These are phyloP conservation scores for Candida maris DNA, from an alignment of 805 yeast genomes.

Conservation along the genomic window DNA sequence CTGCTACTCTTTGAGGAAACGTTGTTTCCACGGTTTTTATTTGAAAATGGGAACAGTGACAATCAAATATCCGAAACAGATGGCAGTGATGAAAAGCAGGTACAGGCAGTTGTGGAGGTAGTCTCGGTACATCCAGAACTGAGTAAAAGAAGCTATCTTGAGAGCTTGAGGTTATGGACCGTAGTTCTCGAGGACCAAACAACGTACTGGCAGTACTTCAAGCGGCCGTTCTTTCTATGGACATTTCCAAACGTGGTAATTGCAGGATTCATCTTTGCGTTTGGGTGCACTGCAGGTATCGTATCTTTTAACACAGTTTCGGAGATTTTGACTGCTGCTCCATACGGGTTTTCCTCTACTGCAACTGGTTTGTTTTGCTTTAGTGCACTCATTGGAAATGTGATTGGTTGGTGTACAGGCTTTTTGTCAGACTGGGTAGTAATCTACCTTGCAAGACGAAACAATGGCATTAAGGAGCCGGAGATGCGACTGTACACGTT, in stretches of 20 bases:
- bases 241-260: conserved; percentile 9
- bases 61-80: not conserved
- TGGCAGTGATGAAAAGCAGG: not conserved
- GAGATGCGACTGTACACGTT: conserved; percentile 42
- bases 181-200: conserved; percentile 8
- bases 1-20: conserved; percentile 20
- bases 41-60: not conserved
- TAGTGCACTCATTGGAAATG: conserved; percentile 38
- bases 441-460: conserved; percentile 35
- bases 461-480: conserved; percentile 41
- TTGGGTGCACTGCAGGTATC: conserved; percentile 7
- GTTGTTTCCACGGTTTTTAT: conserved; percentile 11
- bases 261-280: conserved; percentile 12
- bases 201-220: conserved; percentile 12
- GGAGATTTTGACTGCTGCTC: conserved; percentile 30
- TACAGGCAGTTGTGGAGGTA: not conserved
- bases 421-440: conserved; percentile 32
- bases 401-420: conserved; percentile 40
- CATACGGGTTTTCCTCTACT: conserved; percentile 35
- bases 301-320: conserved; percentile 18
- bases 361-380: conserved; percentile 38
- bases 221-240: conserved; percentile 9
- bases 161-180: conserved; percentile 5
- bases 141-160: conserved; percentile 4
- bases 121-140: conserved; percentile 1